A percentile compares a stretch with the other conserved stretches of the same genome.
Evolutionary conservation across 208 protist genomes (phyloP).

Genomic region (Acanthamoeba sp.): DNA sequence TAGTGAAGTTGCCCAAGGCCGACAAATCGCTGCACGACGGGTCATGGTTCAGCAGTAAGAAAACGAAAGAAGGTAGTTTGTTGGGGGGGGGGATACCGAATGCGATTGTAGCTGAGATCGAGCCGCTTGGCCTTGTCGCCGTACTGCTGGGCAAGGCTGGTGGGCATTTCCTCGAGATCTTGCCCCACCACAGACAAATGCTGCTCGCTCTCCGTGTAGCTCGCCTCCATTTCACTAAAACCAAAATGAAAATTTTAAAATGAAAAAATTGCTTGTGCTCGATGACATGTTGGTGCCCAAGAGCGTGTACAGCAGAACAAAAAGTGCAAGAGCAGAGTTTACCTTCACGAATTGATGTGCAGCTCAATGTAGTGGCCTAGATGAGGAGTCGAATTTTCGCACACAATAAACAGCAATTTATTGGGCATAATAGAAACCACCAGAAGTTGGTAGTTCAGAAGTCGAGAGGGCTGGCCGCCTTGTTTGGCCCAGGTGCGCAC

Average conservation of each 20-base stretch:
- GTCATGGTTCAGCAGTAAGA: conserved; percentile 35
- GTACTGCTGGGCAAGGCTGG: conserved; percentile 72
- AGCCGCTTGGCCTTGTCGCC: conserved; percentile 76
- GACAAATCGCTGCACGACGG: conserved; percentile 54
- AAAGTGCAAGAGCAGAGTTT: no score
- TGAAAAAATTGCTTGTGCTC: no score
- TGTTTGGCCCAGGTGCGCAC: background rate
- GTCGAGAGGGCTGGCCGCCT: background rate
- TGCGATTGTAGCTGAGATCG: conserved; percentile 83
- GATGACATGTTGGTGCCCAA: no score
- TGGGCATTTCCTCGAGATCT: conserved; percentile 68
- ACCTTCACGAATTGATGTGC: no score
- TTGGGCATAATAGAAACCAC: no score
- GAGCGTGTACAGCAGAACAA: no score
- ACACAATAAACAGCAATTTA: no score
- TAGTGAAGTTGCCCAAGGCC: conserved; percentile 29
- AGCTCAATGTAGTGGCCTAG: no score
- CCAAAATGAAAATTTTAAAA: no score
- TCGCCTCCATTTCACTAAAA: conserved; percentile 43
- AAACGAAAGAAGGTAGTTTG: background rate
- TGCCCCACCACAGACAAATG: conserved; percentile 75
- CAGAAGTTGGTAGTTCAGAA: background rate
- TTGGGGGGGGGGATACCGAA: conserved; percentile 27
- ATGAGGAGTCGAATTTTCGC: no score
- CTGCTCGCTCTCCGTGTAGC: conserved; percentile 20